Percentiles rank a stretch among this genome's conserved stretches.
Evolutionary conservation across 306 rosid species (phyloP).

Genomic region (Cercis canadensis): DNA sequence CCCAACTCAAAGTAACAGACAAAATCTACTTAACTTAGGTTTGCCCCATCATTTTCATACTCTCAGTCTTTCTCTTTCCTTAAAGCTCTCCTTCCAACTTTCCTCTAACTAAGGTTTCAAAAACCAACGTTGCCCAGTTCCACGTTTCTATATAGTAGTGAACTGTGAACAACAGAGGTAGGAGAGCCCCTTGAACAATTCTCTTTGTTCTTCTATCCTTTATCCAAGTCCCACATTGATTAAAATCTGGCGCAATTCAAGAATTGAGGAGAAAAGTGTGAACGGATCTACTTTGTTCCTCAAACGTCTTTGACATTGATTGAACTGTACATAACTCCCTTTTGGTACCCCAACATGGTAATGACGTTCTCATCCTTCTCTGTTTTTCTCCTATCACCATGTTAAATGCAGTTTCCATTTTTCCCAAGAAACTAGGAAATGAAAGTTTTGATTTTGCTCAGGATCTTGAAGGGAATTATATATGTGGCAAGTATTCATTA

Average conservation of each 20-base stretch:
- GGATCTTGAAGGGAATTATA: conserved; percentile 8
- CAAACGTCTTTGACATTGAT: conserved; percentile 39
- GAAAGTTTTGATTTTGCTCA: conserved; percentile 35
- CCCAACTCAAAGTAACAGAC: conserved; percentile 29
- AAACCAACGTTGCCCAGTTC: neutral
- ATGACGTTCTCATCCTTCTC: conserved; percentile 35
- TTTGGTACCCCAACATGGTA: conserved; percentile 36
- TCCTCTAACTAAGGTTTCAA: conserved; percentile 28
- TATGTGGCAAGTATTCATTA: conserved; percentile 20
- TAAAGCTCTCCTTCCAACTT: conserved; percentile 12
- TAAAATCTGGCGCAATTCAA: conserved; percentile 45
- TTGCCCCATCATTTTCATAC: neutral
- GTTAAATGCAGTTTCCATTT: conserved; percentile 17
- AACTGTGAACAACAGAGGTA: conserved; percentile 1
- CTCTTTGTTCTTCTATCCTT: neutral
- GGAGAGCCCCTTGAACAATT: neutral
- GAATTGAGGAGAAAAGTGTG: conserved; percentile 39
- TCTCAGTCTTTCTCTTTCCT: conserved; percentile 7
- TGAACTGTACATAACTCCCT: conserved; percentile 18
- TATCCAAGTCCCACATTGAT: conserved; percentile 26
- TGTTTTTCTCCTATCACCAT: conserved; percentile 1
- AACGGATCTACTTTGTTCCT: conserved; percentile 44
- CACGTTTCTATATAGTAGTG: conserved; percentile 10
- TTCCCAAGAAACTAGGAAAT: conserved; percentile 19
- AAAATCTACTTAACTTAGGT: conserved; percentile 21